A percentile compares a stretch with the other conserved stretches of the same genome.
phyloP scores from a whole-genome alignment of 192 early-diverging fungal genomes.

The Podila epicladia region DNA sequence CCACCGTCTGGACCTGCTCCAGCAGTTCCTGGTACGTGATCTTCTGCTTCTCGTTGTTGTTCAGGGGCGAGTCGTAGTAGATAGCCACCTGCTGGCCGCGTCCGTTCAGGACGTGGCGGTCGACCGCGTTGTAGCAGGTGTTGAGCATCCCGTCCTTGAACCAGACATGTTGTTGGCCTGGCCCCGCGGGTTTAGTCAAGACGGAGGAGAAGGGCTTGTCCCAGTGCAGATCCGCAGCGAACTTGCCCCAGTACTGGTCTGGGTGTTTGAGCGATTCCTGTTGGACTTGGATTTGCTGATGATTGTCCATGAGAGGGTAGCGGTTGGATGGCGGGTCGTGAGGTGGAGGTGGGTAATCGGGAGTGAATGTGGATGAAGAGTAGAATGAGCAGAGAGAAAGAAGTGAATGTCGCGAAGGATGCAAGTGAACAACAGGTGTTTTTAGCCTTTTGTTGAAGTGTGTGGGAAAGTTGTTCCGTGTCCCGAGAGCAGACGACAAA shows the following conservation, averaged over 20 bases:
- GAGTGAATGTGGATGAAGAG: constrained; percentile 2
- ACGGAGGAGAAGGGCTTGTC: constrained; percentile 49
- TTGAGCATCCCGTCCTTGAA: constrained; percentile 79
- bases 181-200: constrained; percentile 23
- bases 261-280: constrained; percentile 56
- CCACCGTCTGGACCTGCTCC: constrained; percentile 71
- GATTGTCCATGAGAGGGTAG: constrained; percentile 23
- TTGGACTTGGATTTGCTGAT: constrained; percentile 14
- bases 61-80: constrained; percentile 80
- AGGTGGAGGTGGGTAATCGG: neutral
- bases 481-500: neutral
- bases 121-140: constrained; percentile 83
- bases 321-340: neutral
- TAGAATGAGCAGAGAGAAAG: neutral
- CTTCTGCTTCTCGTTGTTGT: constrained; percentile 59
- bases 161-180: constrained; percentile 61
- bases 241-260: constrained; percentile 59
- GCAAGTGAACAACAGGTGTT: neutral
- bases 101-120: constrained; percentile 72
- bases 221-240: constrained; percentile 61
- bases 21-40: constrained; percentile 77
- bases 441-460: neutral
- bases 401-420: neutral
- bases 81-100: constrained; percentile 69
- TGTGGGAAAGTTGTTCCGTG: constrained; percentile 4